These are phyloP conservation scores for Paradendryphiella salina DNA, from an alignment of 2,329 filamentous ascomycete genomes.

Conservation along the genomic window DNA sequence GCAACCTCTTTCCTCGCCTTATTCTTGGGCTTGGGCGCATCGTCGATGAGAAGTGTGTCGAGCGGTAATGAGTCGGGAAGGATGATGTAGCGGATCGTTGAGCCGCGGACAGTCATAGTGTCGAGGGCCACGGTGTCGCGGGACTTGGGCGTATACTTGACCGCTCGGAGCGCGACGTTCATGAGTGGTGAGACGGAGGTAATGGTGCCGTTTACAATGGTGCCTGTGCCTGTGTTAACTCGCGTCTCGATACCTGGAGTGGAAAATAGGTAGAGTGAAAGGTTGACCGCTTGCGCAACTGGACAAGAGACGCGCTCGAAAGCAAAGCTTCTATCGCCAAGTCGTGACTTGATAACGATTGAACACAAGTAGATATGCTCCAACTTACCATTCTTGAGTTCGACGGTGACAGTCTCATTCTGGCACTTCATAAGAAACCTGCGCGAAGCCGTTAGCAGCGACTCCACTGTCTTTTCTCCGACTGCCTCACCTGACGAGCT, in stretches of 20 bases:
- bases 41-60: conserved; percentile 93
- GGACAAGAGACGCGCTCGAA: not conserved
- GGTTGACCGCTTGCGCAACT: conserved; percentile 7
- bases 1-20: conserved; percentile 91
- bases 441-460: conserved; percentile 26
- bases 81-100: conserved; percentile 94
- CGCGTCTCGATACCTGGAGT: not conserved
- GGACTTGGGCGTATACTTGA: conserved; percentile 92
- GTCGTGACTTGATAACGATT: not conserved
- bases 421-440: conserved; percentile 99
- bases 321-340: not conserved
- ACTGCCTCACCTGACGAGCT: conserved; percentile 42
- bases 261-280: not conserved
- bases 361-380: not conserved
- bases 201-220: conserved; percentile 95
- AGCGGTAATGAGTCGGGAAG: conserved; percentile 93
- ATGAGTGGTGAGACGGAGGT: conserved; percentile 96
- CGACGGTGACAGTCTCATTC: conserved; percentile 97
- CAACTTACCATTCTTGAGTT: conserved; percentile 88
- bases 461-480: not conserved
- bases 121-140: conserved; percentile 88
- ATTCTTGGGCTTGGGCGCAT: conserved; percentile 98
- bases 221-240: conserved; percentile 60
- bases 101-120: conserved; percentile 94
- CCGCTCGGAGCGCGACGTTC: conserved; percentile 93